phyloP scores from a whole-genome alignment of 2,329 filamentous ascomycete genomes.

The Botrytis tulipae region DNA sequence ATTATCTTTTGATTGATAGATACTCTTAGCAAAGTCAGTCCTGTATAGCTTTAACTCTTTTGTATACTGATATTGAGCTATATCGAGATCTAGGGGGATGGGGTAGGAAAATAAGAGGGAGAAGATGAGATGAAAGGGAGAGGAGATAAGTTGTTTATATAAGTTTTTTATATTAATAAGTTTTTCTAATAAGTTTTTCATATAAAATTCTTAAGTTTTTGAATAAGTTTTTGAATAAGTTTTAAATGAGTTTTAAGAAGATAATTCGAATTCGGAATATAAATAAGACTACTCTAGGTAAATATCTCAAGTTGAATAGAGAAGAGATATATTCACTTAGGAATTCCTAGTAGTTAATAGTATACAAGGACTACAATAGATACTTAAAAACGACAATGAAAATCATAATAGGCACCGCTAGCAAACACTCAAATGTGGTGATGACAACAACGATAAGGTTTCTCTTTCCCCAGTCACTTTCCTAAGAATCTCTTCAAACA shows the following conservation, averaged over 20 bases:
- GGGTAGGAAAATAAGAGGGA: background rate
- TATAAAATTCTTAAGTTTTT: no score
- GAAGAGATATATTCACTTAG: background rate
- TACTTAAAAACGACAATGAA: background rate
- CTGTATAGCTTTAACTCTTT: background rate
- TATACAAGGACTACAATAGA: accelerated
- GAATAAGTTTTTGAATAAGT: no score
- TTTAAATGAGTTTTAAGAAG: no score
- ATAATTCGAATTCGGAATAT: background rate
- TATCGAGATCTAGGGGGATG: background rate
- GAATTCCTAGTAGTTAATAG: background rate
- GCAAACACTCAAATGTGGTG: background rate
- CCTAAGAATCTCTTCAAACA: background rate
- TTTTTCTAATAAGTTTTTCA: no score
- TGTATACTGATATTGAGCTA: background rate
- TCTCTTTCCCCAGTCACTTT: background rate
- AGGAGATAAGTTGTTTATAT: no score
- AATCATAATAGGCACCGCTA: no score
- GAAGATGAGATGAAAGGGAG: background rate
- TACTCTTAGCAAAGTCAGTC: background rate
- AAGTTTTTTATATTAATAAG: no score
- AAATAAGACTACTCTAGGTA: no score
- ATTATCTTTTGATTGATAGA: background rate
- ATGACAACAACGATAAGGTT: no score
- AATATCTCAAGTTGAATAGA: background rate